Evolutionary conservation across 495 filamentous ascomycete genomes (phyloP), one percentile per base, ranked within the genome.

Genomic region (Rusavskia elegans): DNA sequence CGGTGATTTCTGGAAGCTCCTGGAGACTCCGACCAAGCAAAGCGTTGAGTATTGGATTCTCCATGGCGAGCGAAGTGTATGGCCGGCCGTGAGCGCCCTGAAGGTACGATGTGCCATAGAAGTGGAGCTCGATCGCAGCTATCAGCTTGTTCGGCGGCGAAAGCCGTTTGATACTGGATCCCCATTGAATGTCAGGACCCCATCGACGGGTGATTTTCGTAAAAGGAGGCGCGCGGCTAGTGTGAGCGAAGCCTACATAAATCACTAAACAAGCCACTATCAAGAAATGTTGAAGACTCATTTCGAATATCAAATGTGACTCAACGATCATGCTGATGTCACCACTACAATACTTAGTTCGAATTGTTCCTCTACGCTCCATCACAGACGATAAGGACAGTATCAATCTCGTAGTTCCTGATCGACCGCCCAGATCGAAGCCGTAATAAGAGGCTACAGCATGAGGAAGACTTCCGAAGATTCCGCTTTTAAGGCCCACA

Each of bases 81-180:
- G 90, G 90, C 90, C 90, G 4, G 86, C 87, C n/a, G 77, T 94
- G 42, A 79, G 79, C 27, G 86, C 88, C 14, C 68, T 97, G 50
- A 83, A 80, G 59, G 79, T 94, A 7, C 70, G 90, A n/a, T 89
- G 87, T 60, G 84, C 81, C 19, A 73, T 96, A 14, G 90, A 97
- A 64, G 81, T 86, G 45, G 87, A 92, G 61, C 68, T 96, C 19
- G 89, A 95, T 62, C 67, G 81, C 45, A 80, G 83, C 0, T 95
- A 93, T 67, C 86, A 93, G 65, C 67, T 80, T 52, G 84, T 89
- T 0, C 65, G 88, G 52, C 69, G 85, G 27, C 60, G 75, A 36
- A 68, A 76, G 53, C 71, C 77, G 20, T 63, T 71, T 41, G 67
- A 71, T 58, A 48, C 58, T 42, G 48, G 53, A 25, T 8, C 44